phyloP scores from a whole-genome alignment of 2,329 filamentous ascomycete genomes.

The Phyllachora maydis region DNA sequence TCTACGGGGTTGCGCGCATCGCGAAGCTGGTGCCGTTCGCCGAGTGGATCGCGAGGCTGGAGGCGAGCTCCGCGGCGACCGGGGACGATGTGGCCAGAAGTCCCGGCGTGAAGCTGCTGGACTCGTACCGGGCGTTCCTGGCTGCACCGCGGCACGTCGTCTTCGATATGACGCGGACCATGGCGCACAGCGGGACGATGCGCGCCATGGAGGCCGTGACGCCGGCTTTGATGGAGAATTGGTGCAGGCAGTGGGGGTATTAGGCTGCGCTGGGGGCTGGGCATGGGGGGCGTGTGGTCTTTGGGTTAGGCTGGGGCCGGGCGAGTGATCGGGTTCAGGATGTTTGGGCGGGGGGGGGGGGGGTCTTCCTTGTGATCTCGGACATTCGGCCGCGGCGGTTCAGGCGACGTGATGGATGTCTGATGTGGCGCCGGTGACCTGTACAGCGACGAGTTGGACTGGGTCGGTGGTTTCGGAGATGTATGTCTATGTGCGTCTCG shows the following conservation, averaged over 20 bases:
- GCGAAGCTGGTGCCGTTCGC: conserved; percentile 16
- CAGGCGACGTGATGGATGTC: no score
- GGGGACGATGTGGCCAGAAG: conserved; percentile 13
- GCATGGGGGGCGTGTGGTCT: no score
- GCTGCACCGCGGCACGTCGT: conserved; percentile 4
- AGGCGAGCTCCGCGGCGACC: conserved; percentile 15
- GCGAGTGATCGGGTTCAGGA: no score
- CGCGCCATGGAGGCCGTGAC: conserved; percentile 17
- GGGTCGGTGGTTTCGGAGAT: no score
- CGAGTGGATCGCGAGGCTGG: conserved; percentile 23
- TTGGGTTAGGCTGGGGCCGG: no score
- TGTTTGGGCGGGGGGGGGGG: no score
- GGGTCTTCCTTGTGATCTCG: no score
- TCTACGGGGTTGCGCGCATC: conserved; percentile 16
- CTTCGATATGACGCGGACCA: conserved; percentile 19
- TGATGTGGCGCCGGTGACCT: no score
- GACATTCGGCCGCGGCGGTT: no score
- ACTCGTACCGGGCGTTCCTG: conserved; percentile 20
- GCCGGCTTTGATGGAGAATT: conserved; percentile 20
- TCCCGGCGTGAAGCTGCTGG: conserved; percentile 30
- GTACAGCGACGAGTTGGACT: no score
- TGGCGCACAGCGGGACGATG: conserved; percentile 18
- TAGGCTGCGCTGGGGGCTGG: no score
- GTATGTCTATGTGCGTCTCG: no score
- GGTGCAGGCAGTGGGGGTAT: conserved; percentile 23